Conservation (phyloP, 2,329 filamentous ascomycete genomes). For the Colletotrichum orchidophilum region DNA sequence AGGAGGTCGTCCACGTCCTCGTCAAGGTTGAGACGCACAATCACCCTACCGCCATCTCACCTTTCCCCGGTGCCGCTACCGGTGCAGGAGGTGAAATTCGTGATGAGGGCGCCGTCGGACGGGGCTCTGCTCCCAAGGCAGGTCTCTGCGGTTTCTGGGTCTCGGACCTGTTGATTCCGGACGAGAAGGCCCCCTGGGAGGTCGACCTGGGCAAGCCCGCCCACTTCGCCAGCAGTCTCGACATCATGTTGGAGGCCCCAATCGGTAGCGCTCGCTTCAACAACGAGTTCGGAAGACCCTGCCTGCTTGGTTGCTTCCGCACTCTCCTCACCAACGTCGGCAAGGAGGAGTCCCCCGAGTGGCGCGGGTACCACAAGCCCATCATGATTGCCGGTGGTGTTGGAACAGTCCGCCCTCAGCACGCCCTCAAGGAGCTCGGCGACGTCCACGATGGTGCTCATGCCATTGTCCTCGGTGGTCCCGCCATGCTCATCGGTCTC, state of each 20-base stretch:
- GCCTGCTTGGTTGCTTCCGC: constrained; percentile 88
- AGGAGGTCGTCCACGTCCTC: constrained; percentile 87
- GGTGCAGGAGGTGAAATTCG: constrained; percentile 95
- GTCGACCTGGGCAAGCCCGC: constrained; percentile 86
- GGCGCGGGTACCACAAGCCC: constrained; percentile 95
- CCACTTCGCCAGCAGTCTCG: constrained; percentile 92
- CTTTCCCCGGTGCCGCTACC: constrained; percentile 91
- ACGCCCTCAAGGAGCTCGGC: constrained; percentile 84
- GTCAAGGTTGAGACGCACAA: constrained; percentile 99
- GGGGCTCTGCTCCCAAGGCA: constrained; percentile 92
- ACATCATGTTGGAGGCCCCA: constrained; percentile 97
- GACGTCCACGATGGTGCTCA: constrained; percentile 89
- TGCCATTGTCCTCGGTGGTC: constrained; percentile 91
- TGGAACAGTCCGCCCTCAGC: constrained; percentile 88
- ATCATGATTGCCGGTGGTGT: constrained; percentile 98
- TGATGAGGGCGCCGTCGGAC: constrained; percentile 93
- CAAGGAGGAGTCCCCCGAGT: constrained; percentile 64
- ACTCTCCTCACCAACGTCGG: constrained; percentile 81
- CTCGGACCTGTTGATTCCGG: constrained; percentile 91
- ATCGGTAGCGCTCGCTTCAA: constrained; percentile 96
- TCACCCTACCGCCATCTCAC: constrained; percentile 94
- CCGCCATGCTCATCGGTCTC: constrained; percentile 96
- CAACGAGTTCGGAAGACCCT: constrained; percentile 95
- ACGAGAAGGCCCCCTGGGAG: constrained; percentile 87
- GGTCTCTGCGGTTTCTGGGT: constrained; percentile 94